A percentile compares a stretch with the other conserved stretches of the same genome.
These are phyloP conservation scores for Diaporthe australafricana DNA, from an alignment of 2,329 filamentous ascomycete genomes.

Conservation along the genomic window DNA sequence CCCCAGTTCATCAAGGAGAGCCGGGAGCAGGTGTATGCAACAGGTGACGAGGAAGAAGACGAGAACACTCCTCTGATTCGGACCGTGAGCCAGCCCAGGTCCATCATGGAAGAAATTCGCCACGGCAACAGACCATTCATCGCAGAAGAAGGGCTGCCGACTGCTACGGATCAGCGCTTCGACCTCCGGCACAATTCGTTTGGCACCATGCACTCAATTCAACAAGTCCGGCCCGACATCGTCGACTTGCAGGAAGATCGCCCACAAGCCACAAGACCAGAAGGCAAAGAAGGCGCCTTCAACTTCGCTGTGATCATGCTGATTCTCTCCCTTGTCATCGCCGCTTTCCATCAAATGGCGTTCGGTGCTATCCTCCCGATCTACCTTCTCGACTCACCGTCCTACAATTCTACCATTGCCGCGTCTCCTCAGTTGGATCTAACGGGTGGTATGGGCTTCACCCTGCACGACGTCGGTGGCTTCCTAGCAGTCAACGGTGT, in stretches of 20 bases:
- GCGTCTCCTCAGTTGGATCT: constrained; percentile 48
- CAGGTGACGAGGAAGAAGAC: constrained; percentile 42
- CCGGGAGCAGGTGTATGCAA: constrained; percentile 38
- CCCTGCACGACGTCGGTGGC: constrained; percentile 73
- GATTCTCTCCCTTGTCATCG: constrained; percentile 52
- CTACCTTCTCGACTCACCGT: constrained; percentile 54
- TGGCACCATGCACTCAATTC: constrained; percentile 56
- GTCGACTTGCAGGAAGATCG: constrained; percentile 28
- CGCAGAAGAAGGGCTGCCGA: constrained; percentile 49
- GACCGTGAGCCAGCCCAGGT: constrained; percentile 43
- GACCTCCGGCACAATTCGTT: constrained; percentile 53
- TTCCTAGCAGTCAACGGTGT: constrained; percentile 76
- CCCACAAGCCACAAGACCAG: constrained; percentile 30
- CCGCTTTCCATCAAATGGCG: constrained; percentile 60
- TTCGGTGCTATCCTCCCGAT: constrained; percentile 56
- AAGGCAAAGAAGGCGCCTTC: constrained; percentile 45
- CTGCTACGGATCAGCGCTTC: constrained; percentile 49
- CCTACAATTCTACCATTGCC: constrained; percentile 29
- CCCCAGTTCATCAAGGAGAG: constrained; percentile 39
- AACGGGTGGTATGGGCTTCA: constrained; percentile 73
- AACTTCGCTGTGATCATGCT: constrained; percentile 57
- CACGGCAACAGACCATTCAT: constrained; percentile 45
- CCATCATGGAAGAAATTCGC: constrained; percentile 39
- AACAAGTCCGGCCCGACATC: constrained; percentile 44
- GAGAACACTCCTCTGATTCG: constrained; percentile 46